These are phyloP conservation scores for Lecanoromycetidae sp. DNA, from an alignment of 2,329 filamentous ascomycete species.

Conservation along the genomic window DNA sequence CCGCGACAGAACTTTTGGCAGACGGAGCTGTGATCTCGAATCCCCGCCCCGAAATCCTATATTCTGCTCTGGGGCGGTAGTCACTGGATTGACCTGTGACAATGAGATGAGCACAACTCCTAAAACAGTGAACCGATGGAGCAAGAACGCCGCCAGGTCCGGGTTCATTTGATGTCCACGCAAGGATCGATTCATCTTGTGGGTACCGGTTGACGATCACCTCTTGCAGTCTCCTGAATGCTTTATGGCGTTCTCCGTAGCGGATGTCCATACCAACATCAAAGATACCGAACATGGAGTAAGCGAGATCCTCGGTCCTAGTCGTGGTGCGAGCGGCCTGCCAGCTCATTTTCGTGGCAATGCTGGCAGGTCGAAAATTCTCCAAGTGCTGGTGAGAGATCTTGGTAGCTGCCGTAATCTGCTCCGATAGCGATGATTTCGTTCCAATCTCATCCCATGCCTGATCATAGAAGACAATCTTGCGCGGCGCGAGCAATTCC, in stretches of 20 bases:
- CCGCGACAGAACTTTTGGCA: too few relatives aligned
- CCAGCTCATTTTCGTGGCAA: slow-evolving; percentile 10
- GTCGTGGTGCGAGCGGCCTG: too few relatives aligned
- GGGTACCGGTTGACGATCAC: not conserved
- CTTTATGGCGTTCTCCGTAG: slow-evolving; percentile 8
- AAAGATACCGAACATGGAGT: slow-evolving; percentile 6
- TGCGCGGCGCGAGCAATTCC: not conserved
- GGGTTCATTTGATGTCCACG: too few relatives aligned
- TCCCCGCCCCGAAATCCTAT: too few relatives aligned
- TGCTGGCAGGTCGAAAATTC: not conserved
- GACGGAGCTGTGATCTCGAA: too few relatives aligned
- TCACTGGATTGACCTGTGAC: too few relatives aligned
- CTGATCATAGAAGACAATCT: not conserved
- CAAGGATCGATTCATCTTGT: slow-evolving; percentile 2
- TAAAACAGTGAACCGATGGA: too few relatives aligned
- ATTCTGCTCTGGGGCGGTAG: too few relatives aligned
- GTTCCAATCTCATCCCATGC: not conserved
- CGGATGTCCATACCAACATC: not conserved
- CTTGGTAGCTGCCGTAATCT: not conserved
- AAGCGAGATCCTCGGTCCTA: slow-evolving; percentile 5
- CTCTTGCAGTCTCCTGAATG: slow-evolving; percentile 5
- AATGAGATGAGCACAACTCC: too few relatives aligned
- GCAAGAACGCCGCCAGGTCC: too few relatives aligned
- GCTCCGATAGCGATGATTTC: not conserved
- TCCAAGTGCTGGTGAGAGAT: not conserved